Percentiles rank a stretch among this genome's conserved stretches.
Conservation (phyloP, 176 grass and related monocot species). For the Guadua angustifolia region DNA sequence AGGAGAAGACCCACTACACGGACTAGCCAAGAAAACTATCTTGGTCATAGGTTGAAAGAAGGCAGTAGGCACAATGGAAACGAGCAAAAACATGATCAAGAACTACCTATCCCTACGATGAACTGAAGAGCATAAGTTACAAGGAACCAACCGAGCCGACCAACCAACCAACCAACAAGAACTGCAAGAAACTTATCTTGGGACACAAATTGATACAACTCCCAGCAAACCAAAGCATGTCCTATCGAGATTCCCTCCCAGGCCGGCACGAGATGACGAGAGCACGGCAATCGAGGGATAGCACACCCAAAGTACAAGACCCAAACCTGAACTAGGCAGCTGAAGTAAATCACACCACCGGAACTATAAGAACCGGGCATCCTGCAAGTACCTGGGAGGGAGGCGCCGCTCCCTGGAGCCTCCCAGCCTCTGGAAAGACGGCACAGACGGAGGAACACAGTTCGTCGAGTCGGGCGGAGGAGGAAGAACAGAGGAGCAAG, state of each 20-base stretch:
- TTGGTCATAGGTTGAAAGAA: background rate
- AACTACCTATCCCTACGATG: background rate
- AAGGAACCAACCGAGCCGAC: background rate
- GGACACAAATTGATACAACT: background rate
- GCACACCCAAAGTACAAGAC: background rate
- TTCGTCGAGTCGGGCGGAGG: constrained; percentile 28
- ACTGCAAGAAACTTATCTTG: background rate
- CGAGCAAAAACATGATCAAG: background rate
- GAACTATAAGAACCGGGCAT: background rate
- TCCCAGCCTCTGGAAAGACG: constrained; percentile 3
- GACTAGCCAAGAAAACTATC: background rate
- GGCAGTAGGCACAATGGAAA: background rate
- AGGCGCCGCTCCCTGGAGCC: constrained; percentile 13
- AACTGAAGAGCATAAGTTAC: background rate
- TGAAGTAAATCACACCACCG: background rate
- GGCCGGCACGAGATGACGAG: background rate
- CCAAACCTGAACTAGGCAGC: background rate
- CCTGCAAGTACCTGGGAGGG: constrained; percentile 21
- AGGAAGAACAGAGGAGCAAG: constrained; percentile 35
- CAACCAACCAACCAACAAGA: background rate
- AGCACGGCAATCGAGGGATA: background rate
- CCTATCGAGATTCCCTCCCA: background rate
- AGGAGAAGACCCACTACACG: background rate
- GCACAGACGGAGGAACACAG: constrained; percentile 29
- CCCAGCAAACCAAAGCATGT: background rate